Percentiles rank a stretch among this genome's conserved stretches.
These are phyloP conservation scores for Sordaria brevicollis DNA, from an alignment of 495 filamentous ascomycete genomes.

Conservation along the genomic window DNA sequence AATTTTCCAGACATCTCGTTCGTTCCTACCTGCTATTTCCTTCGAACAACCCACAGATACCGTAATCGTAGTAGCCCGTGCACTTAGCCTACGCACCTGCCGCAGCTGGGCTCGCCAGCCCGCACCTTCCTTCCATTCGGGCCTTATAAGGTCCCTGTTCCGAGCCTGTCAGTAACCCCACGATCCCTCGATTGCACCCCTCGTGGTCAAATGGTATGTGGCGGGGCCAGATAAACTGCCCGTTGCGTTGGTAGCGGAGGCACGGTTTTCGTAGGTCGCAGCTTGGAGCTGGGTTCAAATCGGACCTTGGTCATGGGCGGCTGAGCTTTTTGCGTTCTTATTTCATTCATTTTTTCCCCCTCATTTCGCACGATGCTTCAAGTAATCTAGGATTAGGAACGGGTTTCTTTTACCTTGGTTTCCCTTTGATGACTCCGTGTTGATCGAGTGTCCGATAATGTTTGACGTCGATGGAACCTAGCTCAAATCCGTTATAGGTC, in stretches of 20 bases:
- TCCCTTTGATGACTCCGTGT: no score
- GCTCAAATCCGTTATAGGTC: no score
- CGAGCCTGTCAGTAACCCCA: background rate
- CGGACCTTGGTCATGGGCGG: background rate
- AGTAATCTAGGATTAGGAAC: background rate
- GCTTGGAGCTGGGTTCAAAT: background rate
- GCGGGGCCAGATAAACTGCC: background rate
- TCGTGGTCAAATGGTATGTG: background rate
- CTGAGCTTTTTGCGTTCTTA: background rate
- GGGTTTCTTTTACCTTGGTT: no score
- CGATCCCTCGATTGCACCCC: no score
- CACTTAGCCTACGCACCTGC: no score
- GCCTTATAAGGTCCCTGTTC: background rate
- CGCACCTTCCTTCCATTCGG: background rate
- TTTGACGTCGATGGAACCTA: no score
- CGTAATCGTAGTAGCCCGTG: no score
- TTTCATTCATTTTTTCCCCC: background rate
- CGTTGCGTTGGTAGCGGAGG: background rate
- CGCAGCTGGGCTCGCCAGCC: no score
- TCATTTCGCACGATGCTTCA: background rate
- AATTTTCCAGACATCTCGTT: background rate
- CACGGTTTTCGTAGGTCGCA: background rate
- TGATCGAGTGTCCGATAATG: no score
- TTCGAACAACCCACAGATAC: no score
- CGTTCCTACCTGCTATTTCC: no score